A percentile compares a stretch with the other conserved stretches of the same genome.
phyloP scores from a whole-genome alignment of 371 early-diverging fungal genomes.

The Apophysomyces elegans region DNA sequence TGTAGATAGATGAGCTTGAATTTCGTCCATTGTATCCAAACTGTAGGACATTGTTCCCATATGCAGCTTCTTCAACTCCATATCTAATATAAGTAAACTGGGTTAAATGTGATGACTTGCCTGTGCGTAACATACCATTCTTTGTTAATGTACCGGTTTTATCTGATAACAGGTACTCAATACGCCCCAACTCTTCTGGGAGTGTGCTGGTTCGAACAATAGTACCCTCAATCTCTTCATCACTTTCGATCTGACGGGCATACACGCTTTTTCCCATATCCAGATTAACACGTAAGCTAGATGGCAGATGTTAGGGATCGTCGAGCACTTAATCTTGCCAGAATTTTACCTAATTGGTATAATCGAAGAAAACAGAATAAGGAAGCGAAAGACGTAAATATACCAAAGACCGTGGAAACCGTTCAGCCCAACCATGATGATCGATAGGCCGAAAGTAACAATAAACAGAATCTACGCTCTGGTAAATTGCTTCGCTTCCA shows the following conservation, averaged over 20 bases:
- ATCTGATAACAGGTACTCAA: conserved; percentile 97
- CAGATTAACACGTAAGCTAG: conserved; percentile 92
- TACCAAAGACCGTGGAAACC: conserved; percentile 91
- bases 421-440: conserved; percentile 89
- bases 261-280: conserved; percentile 98
- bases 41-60: conserved; percentile 97
- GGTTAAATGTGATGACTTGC: neutral
- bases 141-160: conserved; percentile 99
- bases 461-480: conserved; percentile 73
- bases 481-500: conserved; percentile 11
- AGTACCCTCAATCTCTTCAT: conserved; percentile 82
- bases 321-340: neutral
- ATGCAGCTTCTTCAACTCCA: conserved; percentile 98
- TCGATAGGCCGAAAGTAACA: conserved; percentile 82
- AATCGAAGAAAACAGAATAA: conserved; percentile 97
- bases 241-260: conserved; percentile 82
- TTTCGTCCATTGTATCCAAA: conserved; percentile 89
- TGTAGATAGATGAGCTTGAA: conserved; percentile 65
- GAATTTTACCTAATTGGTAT: conserved; percentile 89
- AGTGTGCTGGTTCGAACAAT: conserved; percentile 95
- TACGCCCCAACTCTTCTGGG: conserved; percentile 99
- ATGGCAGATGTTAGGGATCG: neutral
- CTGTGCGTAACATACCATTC: conserved; percentile 71
- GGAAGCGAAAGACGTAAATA: conserved; percentile 91
- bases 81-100: conserved; percentile 62